Evolutionary conservation across 805 yeast genomes (phyloP), one percentile per base, ranked within the genome.

Genomic region (Nakazawaea wyomingensis): DNA sequence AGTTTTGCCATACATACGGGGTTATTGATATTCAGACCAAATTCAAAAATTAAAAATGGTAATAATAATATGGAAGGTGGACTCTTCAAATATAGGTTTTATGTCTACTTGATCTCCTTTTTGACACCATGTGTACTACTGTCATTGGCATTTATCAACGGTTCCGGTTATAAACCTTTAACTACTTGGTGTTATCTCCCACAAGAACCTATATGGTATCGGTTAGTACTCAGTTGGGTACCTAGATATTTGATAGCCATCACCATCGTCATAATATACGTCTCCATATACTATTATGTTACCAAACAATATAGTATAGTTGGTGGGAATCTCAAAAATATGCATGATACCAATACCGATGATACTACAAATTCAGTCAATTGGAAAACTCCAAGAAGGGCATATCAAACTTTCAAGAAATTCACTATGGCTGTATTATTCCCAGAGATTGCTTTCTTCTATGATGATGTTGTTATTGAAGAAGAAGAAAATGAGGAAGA

Each of bases 1-100:
- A 72, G 82, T 28, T 84, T 89, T 62, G 96, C 96, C 1, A 62
- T 88, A 13, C 96, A 89, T 61, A 83, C 91, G 8, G 86, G 79
- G 21, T 56, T 88, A 34, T 64, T 87, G 24, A 82, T 89, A 4
- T 85, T 86, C 59, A 66, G 68, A 46, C 87, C 91, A 1, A 69
- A 44, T 26, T 29, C n/a, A 34, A 9, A 44, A 44, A 22, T 40
- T 44, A 51, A 60, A 61, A 36, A 59, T 57, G 45, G 54, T 53
- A 10, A n/a, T n/a, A 58, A 63, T 45, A 57, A 63, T 19, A 57
- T 72, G 11, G 91, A 85, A 60, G 95, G 91, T 38, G 96, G 96
- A 0, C 66, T 89, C 10, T 85, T 74, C 55, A 65, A 68, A 33
- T 71, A 66, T 53, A 62, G 95, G 46, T 65, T 64, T 50, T 68